Base-by-base conservation (phyloP, 768 basidiomycete species). In the Porpolomopsis calyptriformis region DNA sequence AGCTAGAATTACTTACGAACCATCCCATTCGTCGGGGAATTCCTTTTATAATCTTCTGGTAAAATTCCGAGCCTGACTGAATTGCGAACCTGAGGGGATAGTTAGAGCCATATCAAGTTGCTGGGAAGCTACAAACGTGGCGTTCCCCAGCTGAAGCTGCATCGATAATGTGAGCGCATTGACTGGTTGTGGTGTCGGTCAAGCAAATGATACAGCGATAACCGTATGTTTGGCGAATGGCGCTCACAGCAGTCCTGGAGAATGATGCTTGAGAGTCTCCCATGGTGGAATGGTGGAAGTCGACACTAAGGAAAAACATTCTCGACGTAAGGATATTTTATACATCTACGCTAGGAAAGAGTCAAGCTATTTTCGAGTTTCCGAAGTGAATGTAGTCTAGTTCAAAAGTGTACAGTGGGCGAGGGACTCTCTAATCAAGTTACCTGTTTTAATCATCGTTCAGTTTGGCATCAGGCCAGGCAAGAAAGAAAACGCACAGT, bases 11-110 rank as follows among this genome's bases (percentile, higher is more conserved):
- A 49, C 49, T 49, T 46, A 49, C 34, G 45, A 18, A 49, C 45
- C 46, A 47, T 49, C 11, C 49, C 49, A 47, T 49, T 49, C 14
- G 34, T 31, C 22, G 26, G 6, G 18, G 47, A n/a, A 46, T 48
- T 49, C 45, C 29, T 49, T 35, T 45, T 19, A 48, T 46, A 49
- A 7, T 34, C 23, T 38, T 49, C 36, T 18, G 45, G 35, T 46
- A 49, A 26, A 29, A 49, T 34, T 20, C 49, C 49, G n/a, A 46
- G 22, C 29, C 23, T 46, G 45, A 39, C 45, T 46, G 45, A 18
- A 25, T 46, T 36, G 34, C 35, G 16, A 36, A 46, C 6, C 45
- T 46, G 22, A 38, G 45, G 27, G 27, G 41, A 12, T 36, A 38
- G 35, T 46, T 46, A 46, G 45, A 44, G 43, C 29, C 14, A 18